Conservation (phyloP, 2,329 filamentous ascomycete genomes). For the Colletotrichum musae region DNA sequence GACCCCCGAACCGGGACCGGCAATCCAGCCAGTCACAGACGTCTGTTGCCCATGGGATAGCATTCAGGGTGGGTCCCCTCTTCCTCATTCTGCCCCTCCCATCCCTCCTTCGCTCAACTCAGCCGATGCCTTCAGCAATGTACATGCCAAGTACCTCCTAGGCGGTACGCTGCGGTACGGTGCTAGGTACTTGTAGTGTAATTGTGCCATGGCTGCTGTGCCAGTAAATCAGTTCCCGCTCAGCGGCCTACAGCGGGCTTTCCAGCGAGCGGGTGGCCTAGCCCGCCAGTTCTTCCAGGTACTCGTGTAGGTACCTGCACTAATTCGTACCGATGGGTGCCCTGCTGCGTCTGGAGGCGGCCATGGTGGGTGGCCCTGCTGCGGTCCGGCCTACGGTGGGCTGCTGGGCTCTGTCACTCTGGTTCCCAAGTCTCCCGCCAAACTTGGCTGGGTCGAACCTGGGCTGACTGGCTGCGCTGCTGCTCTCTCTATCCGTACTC, state of each 20-base stretch:
- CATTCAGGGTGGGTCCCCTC: slow-evolving; percentile 25
- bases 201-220: neutral
- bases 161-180: slow-evolving; percentile 8
- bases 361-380: slow-evolving; percentile 34
- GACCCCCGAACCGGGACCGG: slow-evolving; percentile 10
- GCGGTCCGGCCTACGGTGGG: slow-evolving; percentile 34
- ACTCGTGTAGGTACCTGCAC: neutral
- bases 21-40: slow-evolving; percentile 36
- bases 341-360: slow-evolving; percentile 27
- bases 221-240: neutral
- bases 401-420: slow-evolving; percentile 22
- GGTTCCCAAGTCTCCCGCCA: neutral
- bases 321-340: slow-evolving; percentile 33
- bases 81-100: slow-evolving; percentile 33
- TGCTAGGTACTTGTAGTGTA: neutral
- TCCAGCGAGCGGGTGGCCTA: neutral
- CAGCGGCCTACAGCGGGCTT: slow-evolving; percentile 24
- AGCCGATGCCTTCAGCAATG: slow-evolving; percentile 41
- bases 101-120: slow-evolving; percentile 32
- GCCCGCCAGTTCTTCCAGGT: slow-evolving; percentile 6
- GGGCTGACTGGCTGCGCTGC: slow-evolving; percentile 37
- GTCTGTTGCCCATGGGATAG: slow-evolving; percentile 36
- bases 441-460: slow-evolving; percentile 25
- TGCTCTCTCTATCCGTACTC: slow-evolving; percentile 14
- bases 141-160: slow-evolving; percentile 21